Conservation (phyloP, 2,329 filamentous ascomycete species). For the Bimuria novae-zelandiae region DNA sequence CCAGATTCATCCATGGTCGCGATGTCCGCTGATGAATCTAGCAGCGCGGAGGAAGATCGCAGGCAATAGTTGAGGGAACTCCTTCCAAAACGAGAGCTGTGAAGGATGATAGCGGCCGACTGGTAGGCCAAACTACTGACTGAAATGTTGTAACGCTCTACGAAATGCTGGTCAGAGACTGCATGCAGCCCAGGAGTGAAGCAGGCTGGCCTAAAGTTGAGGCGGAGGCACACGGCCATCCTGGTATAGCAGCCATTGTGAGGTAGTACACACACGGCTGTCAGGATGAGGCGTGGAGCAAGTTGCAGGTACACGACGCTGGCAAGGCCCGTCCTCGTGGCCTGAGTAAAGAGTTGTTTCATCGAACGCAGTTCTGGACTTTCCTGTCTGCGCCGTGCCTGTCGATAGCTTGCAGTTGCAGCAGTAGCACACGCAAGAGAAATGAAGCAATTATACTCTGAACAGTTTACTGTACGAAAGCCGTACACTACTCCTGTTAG, state of each 20-base stretch:
- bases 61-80: neutral
- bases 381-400: constrained; percentile 5
- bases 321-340: constrained; percentile 1
- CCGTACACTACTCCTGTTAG: neutral
- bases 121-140: neutral
- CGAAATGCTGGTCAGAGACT: neutral
- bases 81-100: neutral
- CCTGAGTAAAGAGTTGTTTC: constrained; percentile 1
- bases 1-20: neutral
- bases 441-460: neutral
- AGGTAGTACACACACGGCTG: neutral
- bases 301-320: constrained; percentile 6
- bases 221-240: neutral
- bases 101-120: neutral
- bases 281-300: neutral
- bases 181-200: neutral
- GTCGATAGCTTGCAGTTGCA: neutral
- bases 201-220: constrained; percentile 6
- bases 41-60: neutral
- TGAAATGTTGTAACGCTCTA: neutral
- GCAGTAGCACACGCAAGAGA: neutral
- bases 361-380: neutral
- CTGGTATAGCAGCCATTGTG: neutral
- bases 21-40: constrained; percentile 4
- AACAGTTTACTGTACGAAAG: neutral